Percentiles rank a stretch among this genome's conserved stretches.
phyloP scores from a whole-genome alignment of 2,329 filamentous ascomycete species.

The Epichloe bromicola region DNA sequence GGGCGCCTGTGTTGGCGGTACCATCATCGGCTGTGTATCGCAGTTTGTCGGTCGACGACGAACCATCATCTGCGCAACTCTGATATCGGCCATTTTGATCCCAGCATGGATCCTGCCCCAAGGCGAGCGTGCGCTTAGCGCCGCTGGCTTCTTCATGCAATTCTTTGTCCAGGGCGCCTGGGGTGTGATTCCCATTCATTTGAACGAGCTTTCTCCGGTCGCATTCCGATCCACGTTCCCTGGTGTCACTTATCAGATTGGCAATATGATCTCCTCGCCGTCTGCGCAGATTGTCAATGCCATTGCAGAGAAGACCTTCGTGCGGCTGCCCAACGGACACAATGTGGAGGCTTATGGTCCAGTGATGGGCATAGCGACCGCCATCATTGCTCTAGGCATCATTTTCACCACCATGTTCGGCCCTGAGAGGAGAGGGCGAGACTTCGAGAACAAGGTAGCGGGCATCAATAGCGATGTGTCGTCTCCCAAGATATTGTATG shows the following conservation, averaged over 20 bases:
- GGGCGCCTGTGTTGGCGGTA: constrained; percentile 62
- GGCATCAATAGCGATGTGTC: constrained; percentile 17
- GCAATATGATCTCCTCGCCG: constrained; percentile 61
- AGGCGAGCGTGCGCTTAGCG: constrained; percentile 46
- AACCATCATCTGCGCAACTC: constrained; percentile 46
- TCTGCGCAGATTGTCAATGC: constrained; percentile 68
- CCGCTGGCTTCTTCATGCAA: constrained; percentile 55
- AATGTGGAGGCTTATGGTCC: constrained; percentile 58
- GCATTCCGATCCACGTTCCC: constrained; percentile 60
- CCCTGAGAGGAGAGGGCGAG: constrained; percentile 59
- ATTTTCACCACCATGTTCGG: constrained; percentile 54
- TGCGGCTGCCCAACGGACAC: constrained; percentile 41
- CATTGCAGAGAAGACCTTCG: constrained; percentile 48
- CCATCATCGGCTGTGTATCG: constrained; percentile 59
- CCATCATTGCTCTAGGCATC: constrained; percentile 62
- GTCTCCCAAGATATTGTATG: constrained; percentile 16
- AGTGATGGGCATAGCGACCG: constrained; percentile 63
- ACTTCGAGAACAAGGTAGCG: constrained; percentile 48
- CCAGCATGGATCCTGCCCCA: constrained; percentile 58
- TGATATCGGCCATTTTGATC: constrained; percentile 49
- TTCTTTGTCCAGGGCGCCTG: constrained; percentile 55
- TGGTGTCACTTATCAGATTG: constrained; percentile 60
- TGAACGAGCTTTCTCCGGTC: constrained; percentile 59
- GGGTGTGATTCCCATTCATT: constrained; percentile 58
- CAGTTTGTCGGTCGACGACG: constrained; percentile 64